Conservation (phyloP, 306 rosid genomes). For the Sechiopsis laciniata region DNA sequence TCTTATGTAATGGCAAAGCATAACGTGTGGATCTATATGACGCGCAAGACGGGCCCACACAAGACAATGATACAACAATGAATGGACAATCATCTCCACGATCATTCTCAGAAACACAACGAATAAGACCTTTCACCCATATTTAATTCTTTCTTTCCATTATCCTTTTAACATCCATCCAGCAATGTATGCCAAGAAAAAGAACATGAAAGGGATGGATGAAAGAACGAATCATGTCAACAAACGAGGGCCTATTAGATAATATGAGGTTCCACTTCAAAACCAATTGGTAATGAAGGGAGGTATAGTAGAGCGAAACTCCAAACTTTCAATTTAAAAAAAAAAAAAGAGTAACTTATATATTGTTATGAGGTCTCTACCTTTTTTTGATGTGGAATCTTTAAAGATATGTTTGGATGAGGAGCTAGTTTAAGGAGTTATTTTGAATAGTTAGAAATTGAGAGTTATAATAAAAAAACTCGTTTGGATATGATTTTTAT, state of each 20-base stretch:
- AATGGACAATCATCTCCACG: background rate
- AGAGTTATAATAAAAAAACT: too few relatives aligned
- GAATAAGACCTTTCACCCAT: constrained; percentile 13
- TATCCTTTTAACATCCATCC: constrained; percentile 1
- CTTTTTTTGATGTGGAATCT: too few relatives aligned
- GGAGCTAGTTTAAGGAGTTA: too few relatives aligned
- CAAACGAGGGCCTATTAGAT: background rate
- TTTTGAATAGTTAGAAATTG: too few relatives aligned
- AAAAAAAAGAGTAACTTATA: too few relatives aligned
- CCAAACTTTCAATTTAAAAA: too few relatives aligned
- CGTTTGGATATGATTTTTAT: too few relatives aligned
- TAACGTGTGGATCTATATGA: background rate
- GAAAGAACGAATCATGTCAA: constrained; percentile 3
- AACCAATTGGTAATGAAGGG: too few relatives aligned
- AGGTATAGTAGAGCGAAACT: too few relatives aligned
- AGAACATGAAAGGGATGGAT: constrained; percentile 1
- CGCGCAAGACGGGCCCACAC: constrained; percentile 5
- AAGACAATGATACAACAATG: constrained; percentile 8
- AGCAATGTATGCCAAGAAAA: background rate
- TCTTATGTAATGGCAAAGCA: constrained; percentile 8
- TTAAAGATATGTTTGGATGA: too few relatives aligned
- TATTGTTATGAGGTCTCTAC: too few relatives aligned
- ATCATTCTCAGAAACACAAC: constrained; percentile 2
- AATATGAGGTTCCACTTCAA: too few relatives aligned
- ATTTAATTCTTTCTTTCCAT: constrained; percentile 1